Evolutionary conservation across 192 early-diverging fungal species (phyloP).

Genomic region (Chytriomyces hyalinus): DNA sequence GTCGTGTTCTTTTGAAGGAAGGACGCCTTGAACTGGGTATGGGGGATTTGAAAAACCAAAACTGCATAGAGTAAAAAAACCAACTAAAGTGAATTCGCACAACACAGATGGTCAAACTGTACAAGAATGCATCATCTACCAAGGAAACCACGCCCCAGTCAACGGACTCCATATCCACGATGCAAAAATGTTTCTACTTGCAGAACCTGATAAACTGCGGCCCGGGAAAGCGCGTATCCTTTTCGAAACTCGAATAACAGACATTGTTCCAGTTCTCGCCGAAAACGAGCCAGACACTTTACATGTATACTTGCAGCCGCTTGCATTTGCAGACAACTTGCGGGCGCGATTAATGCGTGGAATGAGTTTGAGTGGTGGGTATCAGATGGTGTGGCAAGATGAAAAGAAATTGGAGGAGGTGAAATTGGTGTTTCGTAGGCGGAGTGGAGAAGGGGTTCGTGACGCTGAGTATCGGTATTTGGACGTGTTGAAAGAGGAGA

Average conservation of each 20-base stretch:
- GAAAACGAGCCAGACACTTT: background rate
- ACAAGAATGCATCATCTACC: background rate
- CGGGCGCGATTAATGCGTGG: background rate
- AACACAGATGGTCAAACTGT: background rate
- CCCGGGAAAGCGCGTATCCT: background rate
- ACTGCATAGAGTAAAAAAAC: background rate
- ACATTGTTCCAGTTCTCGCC: background rate
- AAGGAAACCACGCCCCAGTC: background rate
- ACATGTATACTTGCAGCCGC: background rate
- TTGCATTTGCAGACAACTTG: background rate
- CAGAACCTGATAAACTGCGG: background rate
- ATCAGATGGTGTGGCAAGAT: slow-evolving; percentile 22
- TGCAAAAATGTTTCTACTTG: background rate
- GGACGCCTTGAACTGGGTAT: background rate
- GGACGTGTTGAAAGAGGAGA: background rate
- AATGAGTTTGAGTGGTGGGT: background rate
- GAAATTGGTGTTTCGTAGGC: background rate
- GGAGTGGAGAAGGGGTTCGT: background rate
- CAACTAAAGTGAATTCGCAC: no score
- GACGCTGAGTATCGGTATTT: background rate
- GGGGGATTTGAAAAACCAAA: background rate
- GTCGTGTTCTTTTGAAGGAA: background rate
- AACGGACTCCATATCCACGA: background rate
- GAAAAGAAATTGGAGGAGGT: background rate
- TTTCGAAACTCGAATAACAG: background rate